These are phyloP conservation scores for Baorangia bicolor DNA, from an alignment of 768 basidiomycete genomes.

Conservation along the genomic window DNA sequence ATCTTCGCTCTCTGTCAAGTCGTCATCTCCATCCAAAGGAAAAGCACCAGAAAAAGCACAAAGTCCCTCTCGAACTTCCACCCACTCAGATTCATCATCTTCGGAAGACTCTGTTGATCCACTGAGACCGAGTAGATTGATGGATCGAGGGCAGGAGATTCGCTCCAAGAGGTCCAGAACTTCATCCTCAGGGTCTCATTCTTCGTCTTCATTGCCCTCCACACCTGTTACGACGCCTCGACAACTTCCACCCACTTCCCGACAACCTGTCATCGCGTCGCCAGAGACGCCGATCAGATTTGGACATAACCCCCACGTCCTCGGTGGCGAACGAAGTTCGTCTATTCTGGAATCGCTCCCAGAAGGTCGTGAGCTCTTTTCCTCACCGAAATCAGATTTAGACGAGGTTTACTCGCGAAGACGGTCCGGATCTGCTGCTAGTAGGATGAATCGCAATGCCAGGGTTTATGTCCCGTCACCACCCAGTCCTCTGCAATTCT, in stretches of 20 bases:
- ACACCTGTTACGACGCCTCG: constrained; percentile 19
- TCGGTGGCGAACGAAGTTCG: constrained; percentile 15
- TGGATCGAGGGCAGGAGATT: constrained; percentile 1
- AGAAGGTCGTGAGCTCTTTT: constrained; percentile 46
- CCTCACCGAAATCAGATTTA: constrained; percentile 14
- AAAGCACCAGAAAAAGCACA: constrained; percentile 8
- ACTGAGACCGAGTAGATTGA: constrained; percentile 5
- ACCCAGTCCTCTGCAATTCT: neutral
- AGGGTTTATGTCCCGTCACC: constrained; percentile 21
- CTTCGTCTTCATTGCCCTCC: constrained; percentile 28
- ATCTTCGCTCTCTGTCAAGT: constrained; percentile 8
- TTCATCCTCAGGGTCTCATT: constrained; percentile 23
- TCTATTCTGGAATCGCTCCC: constrained; percentile 47
- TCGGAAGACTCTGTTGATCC: constrained; percentile 19
- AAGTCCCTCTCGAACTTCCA: neutral
- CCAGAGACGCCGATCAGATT: constrained; percentile 26
- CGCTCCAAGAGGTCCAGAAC: constrained; percentile 19
- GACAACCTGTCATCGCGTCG: constrained; percentile 22
- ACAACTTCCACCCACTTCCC: constrained; percentile 17
- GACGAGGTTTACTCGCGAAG: constrained; percentile 14
- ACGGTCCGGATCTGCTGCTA: constrained; percentile 14
- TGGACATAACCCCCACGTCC: constrained; percentile 28
- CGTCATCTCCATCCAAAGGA: constrained; percentile 10
- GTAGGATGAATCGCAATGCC: constrained; percentile 16
- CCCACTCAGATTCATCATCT: constrained; percentile 27